These are phyloP conservation scores for Phaeophleospora eucalypticola DNA, from an alignment of 2,329 filamentous ascomycete genomes.

Conservation along the genomic window DNA sequence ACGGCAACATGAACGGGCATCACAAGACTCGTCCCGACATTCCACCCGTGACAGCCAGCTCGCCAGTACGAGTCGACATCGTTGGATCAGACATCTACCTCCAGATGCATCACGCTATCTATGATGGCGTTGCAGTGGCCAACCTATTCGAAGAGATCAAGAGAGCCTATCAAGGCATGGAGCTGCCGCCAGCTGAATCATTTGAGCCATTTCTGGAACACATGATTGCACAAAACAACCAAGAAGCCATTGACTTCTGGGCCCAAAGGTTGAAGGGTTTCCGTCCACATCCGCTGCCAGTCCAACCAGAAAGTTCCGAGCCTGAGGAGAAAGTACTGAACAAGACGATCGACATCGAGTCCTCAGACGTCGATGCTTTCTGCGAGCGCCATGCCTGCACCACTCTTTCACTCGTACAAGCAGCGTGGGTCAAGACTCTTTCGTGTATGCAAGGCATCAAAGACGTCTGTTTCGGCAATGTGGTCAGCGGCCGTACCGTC, in stretches of 20 bases:
- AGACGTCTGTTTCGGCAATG: conserved; percentile 83
- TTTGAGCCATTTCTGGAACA: conserved; percentile 63
- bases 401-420: conserved; percentile 65
- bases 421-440: conserved; percentile 67
- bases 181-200: conserved; percentile 48
- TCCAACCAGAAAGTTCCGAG: neutral
- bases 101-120: conserved; percentile 74
- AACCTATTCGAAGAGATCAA: conserved; percentile 69
- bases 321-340: conserved; percentile 6
- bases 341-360: conserved; percentile 6
- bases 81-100: conserved; percentile 38
- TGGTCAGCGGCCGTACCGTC: conserved; percentile 72
- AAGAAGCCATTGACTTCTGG: conserved; percentile 64
- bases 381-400: conserved; percentile 52
- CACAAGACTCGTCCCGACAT: conserved; percentile 1
- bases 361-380: conserved; percentile 44
- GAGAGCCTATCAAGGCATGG: conserved; percentile 45
- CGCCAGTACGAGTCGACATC: conserved; percentile 12
- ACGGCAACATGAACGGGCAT: conserved; percentile 4
- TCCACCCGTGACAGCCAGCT: conserved; percentile 6
- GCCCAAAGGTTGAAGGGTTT: conserved; percentile 51
- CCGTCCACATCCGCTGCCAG: conserved; percentile 41
- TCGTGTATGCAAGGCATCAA: conserved; percentile 50
- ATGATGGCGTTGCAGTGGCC: conserved; percentile 76
- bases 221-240: conserved; percentile 49